Evolutionary conservation across 371 early-diverging fungal species (phyloP), one percentile per base, ranked within the genome.

Genomic region (Rhizopus delemar): DNA sequence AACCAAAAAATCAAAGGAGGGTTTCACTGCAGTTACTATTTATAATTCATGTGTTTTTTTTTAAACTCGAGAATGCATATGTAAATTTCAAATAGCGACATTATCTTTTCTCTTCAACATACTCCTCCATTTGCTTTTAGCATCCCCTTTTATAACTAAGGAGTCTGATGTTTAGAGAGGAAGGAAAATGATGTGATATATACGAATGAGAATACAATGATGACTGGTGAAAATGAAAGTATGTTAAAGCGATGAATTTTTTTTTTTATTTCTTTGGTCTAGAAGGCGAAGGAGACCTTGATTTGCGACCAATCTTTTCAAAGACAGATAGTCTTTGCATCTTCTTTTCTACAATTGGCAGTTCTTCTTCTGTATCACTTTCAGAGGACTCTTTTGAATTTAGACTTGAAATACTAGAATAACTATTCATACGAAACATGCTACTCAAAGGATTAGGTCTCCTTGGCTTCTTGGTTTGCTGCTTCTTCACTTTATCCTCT

Each of bases 401-500:
- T 33, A 65, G 22, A n/a, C 58, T 66, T 2, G 65, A 54, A 28
- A 62, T 48, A 46, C 63, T 65, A 22, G 65, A 62, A 43, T 61
- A 60, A 29, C 70, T 65, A 22, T 60, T 68, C 5, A 69, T 56
- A 15, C 78, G 75, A 59, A 75, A 75, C 61, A 78, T 59, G 8
- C 70, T 71, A 52, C 75, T 71, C 16, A 78, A n/a, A 12, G 75
- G 61, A 13, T 73, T 73, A 28, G 63, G 22, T 51, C 73, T 73
- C 29, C 74, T 77, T 9, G 51, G 70, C 48, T 78, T 74, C 31
- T 82, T 56, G 8, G 35, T 22, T 41, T 63, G 58, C 29, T 65
- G 66, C 15, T 54, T 81, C 66, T 78, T 80, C 29, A 77, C 59
- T 55, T 80, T 78, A 43, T 81, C 71, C 49, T 82, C 84, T 5